Conservation (phyloP, 2,329 filamentous ascomycete genomes). For the Shiraia bambusicola region DNA sequence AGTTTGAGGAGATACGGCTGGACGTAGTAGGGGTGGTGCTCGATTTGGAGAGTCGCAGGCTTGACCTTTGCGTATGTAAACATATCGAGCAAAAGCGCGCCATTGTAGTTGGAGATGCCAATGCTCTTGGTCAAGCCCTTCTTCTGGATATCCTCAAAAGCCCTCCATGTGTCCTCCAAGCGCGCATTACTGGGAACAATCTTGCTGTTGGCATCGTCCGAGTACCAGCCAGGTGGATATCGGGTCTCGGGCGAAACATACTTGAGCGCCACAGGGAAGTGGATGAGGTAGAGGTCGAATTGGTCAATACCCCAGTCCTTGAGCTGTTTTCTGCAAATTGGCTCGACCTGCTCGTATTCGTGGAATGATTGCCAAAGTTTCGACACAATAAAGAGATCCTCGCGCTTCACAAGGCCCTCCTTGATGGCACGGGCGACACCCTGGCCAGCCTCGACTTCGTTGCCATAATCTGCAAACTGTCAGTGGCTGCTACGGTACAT, state of each 20-base stretch:
- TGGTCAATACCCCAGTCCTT: constrained; percentile 42
- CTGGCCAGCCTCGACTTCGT: constrained; percentile 41
- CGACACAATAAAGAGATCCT: constrained; percentile 88
- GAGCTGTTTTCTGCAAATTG: constrained; percentile 66
- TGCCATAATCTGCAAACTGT: constrained; percentile 38
- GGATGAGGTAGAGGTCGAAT: constrained; percentile 63
- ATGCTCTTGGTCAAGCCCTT: constrained; percentile 41
- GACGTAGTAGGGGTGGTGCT: constrained; percentile 44
- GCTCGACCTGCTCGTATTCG: constrained; percentile 72
- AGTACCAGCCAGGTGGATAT: constrained; percentile 42
- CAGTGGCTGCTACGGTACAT: constrained; percentile 1
- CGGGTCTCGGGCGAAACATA: constrained; percentile 39
- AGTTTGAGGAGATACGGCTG: constrained; percentile 39
- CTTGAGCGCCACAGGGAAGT: constrained; percentile 86
- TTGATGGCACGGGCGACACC: constrained; percentile 43
- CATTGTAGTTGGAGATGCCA: constrained; percentile 42
- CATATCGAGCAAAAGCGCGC: constrained; percentile 53
- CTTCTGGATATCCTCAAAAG: constrained; percentile 44
- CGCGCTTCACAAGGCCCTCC: constrained; percentile 45
- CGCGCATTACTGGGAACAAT: constrained; percentile 42
- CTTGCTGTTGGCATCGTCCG: constrained; percentile 34
- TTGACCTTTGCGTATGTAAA: constrained; percentile 52
- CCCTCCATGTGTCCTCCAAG: constrained; percentile 43
- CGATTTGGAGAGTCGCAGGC: constrained; percentile 41
- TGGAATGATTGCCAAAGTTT: constrained; percentile 96